Evolutionary conservation across 208 protist species (phyloP).

Genomic region (Naegleria gruberi): DNA sequence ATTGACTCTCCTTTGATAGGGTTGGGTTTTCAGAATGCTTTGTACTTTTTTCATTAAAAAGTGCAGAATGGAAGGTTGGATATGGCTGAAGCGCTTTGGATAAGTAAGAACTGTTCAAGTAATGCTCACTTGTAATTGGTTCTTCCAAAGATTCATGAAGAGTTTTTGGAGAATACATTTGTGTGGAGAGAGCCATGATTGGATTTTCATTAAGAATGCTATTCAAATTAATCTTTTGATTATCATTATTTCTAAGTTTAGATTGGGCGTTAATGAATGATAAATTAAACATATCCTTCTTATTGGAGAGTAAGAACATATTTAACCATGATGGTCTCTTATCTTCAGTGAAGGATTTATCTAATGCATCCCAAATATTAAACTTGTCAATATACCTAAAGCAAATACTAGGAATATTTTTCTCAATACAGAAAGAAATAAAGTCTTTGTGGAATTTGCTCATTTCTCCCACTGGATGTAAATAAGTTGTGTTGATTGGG

Average conservation of each 20-base stretch:
- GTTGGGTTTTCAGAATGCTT: too few relatives aligned
- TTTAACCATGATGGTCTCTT: not conserved
- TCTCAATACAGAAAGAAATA: not conserved
- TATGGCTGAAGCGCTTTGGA: not conserved
- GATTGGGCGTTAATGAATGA: not conserved
- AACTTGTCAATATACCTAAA: not conserved
- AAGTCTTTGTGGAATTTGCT: not conserved
- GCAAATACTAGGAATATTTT: not conserved
- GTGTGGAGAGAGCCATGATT: not conserved
- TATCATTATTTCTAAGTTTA: not conserved
- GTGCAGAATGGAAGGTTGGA: not conserved
- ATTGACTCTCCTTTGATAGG: not conserved
- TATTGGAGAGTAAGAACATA: not conserved
- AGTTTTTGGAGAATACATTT: not conserved
- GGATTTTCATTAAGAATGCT: not conserved
- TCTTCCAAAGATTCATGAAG: not conserved
- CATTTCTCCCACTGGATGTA: not conserved
- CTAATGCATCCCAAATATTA: not conserved
- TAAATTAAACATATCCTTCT: not conserved
- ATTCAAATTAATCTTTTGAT: not conserved
- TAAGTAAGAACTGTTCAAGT: not conserved
- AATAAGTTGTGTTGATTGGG: not conserved
- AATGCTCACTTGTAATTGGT: not conserved
- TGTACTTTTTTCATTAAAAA: not conserved
- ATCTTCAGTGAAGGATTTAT: not conserved